Evolutionary conservation across 345 rosid genomes (phyloP), one percentile per base, ranked within the genome.

Genomic region (Eucalyptus cladocalyx): DNA sequence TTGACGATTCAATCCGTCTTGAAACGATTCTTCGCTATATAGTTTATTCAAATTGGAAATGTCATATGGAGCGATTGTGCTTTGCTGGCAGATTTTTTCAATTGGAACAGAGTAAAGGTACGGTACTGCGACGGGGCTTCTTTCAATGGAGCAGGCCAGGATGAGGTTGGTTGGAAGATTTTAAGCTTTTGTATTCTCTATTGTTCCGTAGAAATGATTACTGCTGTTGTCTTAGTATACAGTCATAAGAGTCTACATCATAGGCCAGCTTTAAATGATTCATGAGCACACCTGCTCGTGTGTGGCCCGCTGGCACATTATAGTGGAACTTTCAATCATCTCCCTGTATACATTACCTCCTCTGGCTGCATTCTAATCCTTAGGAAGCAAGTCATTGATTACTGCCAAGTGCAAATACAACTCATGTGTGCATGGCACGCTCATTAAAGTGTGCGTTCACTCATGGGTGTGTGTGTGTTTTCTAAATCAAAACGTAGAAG

Each of bases 101-200:
- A 96, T 93, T 97, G 99, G 99, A 97, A 97, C 88, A 94, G 98
- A 93, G 94, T 97, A 48, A 97, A 93, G 93, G 42, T 97, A 87
- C 96, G 99, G 47, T 97, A 97, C 89, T 97, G 99, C 67, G 99
- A 97, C 89, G 99, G 99, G 58, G 99, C 99, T 45, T 97, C 99
- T 30, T 97, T 97, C 90, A 89, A 92, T 40, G 99, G 99, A 49
- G 94, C 95, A 54, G 92, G 96, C 87, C 95, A 93, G 86, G 92
- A 95, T 91, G 93, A 93, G 97, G 99, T 95, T 88, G 45, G 91
- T 87, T 87, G 40, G 54, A 76, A 76, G 47, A 67, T 87, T 45
- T 32, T 21, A 43, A 48, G 89, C 21, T 72, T 37, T 87, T 13
- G 58, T 87, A 14, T 37, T 15, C 43, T 14, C 76, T 54, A 6